Evolutionary conservation across 1,284 basidiomycete species (phyloP).

Genomic region (Limonomyces culmigenus): DNA sequence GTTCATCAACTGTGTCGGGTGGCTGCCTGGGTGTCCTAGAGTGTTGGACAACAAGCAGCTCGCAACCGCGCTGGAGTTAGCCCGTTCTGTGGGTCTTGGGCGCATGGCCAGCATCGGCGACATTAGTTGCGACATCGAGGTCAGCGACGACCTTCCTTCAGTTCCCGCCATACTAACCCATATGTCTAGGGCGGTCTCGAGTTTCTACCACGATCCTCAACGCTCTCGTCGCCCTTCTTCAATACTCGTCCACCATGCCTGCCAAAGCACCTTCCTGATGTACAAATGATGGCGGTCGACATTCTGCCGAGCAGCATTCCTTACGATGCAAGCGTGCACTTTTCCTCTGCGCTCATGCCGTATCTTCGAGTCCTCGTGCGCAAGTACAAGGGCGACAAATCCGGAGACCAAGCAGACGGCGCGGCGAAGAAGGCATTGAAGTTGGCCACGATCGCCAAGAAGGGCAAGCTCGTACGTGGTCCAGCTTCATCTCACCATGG

Average conservation of each 20-base stretch:
- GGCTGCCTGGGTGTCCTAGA: conserved; percentile 62
- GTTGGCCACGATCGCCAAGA: conserved; percentile 52
- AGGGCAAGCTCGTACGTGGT: conserved; percentile 39
- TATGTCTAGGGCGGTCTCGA: conserved; percentile 58
- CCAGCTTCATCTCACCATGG: too few relatives aligned
- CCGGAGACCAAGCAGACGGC: conserved; percentile 10
- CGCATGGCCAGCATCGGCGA: conserved; percentile 61
- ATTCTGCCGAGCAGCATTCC: conserved; percentile 78
- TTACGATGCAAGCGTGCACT: conserved; percentile 63
- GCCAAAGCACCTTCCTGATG: conserved; percentile 29
- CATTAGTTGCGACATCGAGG: conserved; percentile 73
- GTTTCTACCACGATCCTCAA: conserved; percentile 61
- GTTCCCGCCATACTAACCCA: conserved; percentile 1
- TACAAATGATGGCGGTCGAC: conserved; percentile 76
- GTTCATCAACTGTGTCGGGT: conserved; percentile 75
- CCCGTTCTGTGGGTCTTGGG: conserved; percentile 25
- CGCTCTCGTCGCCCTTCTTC: conserved; percentile 63
- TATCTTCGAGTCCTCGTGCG: conserved; percentile 48
- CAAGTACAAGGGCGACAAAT: conserved; percentile 15
- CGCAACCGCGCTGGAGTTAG: conserved; percentile 28
- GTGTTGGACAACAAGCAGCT: conserved; percentile 61
- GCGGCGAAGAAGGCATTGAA: conserved; percentile 28
- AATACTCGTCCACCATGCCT: conserved; percentile 25
- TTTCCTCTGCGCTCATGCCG: conserved; percentile 47
- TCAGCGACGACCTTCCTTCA: conserved; percentile 13